These are phyloP conservation scores for Trichoderma hamatum DNA, from an alignment of 2,329 filamentous ascomycete species.

Conservation along the genomic window DNA sequence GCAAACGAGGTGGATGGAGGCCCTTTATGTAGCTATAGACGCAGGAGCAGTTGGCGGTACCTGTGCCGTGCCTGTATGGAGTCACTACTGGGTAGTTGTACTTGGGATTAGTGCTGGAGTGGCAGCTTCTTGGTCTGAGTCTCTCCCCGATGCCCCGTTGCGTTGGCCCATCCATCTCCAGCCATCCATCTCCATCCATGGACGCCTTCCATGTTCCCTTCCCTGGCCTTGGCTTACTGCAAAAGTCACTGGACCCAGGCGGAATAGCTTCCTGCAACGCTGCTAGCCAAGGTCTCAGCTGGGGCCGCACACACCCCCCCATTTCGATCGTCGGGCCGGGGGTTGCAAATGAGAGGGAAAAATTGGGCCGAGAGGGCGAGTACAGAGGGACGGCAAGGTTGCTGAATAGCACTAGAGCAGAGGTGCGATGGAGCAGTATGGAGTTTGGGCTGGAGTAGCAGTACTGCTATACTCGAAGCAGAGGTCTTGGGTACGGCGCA, in stretches of 20 bases:
- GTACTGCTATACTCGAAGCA: neutral
- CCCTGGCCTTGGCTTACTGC: neutral
- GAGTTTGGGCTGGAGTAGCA: neutral
- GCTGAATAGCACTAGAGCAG: neutral
- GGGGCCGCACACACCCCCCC: conserved; percentile 26
- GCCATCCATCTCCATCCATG: neutral
- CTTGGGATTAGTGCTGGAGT: neutral
- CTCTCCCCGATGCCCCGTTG: neutral
- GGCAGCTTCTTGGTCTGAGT: neutral
- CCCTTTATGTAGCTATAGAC: conserved; percentile 38
- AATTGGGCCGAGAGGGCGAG: conserved; percentile 27
- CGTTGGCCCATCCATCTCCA: neutral
- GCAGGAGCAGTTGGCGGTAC: neutral
- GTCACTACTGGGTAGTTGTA: neutral
- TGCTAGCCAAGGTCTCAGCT: conserved; percentile 26
- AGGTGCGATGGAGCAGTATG: neutral
- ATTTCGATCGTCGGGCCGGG: conserved; percentile 28
- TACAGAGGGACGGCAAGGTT: neutral
- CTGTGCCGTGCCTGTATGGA: neutral
- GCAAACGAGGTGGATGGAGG: conserved; percentile 29
- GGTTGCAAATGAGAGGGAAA: conserved; percentile 9
- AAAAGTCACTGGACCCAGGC: neutral
- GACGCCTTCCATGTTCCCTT: conserved; percentile 3
- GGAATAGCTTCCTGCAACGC: conserved; percentile 5
- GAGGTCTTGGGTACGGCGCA: neutral